Conservation (phyloP, 2,329 filamentous ascomycete genomes). For the Claviceps spartinae region DNA sequence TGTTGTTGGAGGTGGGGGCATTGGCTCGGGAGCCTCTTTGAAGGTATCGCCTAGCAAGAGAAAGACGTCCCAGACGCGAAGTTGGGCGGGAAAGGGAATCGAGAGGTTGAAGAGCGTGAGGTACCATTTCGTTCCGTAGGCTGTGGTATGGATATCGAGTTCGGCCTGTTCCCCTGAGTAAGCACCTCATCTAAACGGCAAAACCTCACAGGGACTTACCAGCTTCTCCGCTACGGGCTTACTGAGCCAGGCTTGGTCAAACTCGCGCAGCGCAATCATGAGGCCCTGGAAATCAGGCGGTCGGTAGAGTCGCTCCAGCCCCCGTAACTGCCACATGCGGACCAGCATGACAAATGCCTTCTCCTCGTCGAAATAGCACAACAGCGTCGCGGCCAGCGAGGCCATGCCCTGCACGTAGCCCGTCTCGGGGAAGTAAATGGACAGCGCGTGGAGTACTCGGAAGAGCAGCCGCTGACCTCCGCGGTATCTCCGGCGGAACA, state of each 20-base stretch:
- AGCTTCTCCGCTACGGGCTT: slow-evolving; percentile 71
- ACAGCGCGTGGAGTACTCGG: slow-evolving; percentile 80
- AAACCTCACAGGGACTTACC: slow-evolving; percentile 34
- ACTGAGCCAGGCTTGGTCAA: slow-evolving; percentile 72
- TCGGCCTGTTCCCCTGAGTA: slow-evolving; percentile 40
- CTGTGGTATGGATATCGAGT: slow-evolving; percentile 68
- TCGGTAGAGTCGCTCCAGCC: slow-evolving; percentile 71
- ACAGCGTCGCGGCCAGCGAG: slow-evolving; percentile 74
- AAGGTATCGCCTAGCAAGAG: slow-evolving; percentile 59
- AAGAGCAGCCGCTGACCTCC: slow-evolving; percentile 88
- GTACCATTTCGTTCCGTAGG: slow-evolving; percentile 97
- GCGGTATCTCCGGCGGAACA: slow-evolving; percentile 86
- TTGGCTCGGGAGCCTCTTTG: neutral
- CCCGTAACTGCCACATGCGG: slow-evolving; percentile 81
- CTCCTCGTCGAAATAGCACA: slow-evolving; percentile 96
- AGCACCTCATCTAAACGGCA: no score
- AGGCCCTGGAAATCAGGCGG: slow-evolving; percentile 66
- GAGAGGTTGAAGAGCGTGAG: slow-evolving; percentile 95
- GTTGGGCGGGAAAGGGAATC: slow-evolving; percentile 83
- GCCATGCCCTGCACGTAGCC: slow-evolving; percentile 99
- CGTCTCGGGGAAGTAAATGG: slow-evolving; percentile 77
- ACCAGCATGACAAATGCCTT: slow-evolving; percentile 91
- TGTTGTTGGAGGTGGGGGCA: neutral
- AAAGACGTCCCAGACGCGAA: slow-evolving; percentile 96
- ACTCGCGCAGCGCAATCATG: slow-evolving; percentile 74